Evolutionary conservation across 148 eudicot species (phyloP).

Genomic region (Amaranthus cruentus): DNA sequence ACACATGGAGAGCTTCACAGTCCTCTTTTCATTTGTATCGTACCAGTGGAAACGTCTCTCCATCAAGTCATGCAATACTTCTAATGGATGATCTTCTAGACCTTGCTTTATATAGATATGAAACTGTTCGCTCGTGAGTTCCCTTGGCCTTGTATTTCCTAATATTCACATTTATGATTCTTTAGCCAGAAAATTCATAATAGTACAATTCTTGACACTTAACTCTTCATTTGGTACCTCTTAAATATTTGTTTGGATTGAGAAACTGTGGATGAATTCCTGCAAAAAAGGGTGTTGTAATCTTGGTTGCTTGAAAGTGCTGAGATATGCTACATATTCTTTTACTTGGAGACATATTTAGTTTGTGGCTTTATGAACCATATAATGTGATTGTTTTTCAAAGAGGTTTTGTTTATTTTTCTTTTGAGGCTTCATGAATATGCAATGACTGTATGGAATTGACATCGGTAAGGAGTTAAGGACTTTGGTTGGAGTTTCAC

Average conservation of each 20-base stretch:
- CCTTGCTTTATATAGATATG: constrained; percentile 85
- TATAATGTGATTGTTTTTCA: neutral
- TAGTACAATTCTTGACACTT: neutral
- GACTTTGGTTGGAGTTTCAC: neutral
- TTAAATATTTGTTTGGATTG: neutral
- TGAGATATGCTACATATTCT: neutral
- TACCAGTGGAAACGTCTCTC: constrained; percentile 52
- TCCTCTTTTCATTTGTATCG: constrained; percentile 86
- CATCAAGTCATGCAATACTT: constrained; percentile 56
- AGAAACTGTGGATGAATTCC: neutral
- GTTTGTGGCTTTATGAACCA: neutral
- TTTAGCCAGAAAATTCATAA: neutral
- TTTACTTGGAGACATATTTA: neutral
- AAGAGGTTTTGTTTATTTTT: neutral
- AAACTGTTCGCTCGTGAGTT: constrained; percentile 89
- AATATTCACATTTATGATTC: neutral
- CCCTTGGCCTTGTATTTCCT: constrained; percentile 10
- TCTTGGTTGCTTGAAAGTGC: constrained; percentile 4
- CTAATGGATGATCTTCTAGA: constrained; percentile 80
- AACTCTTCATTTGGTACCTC: neutral
- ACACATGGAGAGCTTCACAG: constrained; percentile 93
- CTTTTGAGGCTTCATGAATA: neutral
- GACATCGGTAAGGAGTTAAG: neutral
- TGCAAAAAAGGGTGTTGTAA: neutral
- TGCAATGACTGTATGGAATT: neutral